Evolutionary conservation across 257 asterid genomes (phyloP), one percentile per base, ranked within the genome.

Genomic region (Nicotiana obtusifolia): DNA sequence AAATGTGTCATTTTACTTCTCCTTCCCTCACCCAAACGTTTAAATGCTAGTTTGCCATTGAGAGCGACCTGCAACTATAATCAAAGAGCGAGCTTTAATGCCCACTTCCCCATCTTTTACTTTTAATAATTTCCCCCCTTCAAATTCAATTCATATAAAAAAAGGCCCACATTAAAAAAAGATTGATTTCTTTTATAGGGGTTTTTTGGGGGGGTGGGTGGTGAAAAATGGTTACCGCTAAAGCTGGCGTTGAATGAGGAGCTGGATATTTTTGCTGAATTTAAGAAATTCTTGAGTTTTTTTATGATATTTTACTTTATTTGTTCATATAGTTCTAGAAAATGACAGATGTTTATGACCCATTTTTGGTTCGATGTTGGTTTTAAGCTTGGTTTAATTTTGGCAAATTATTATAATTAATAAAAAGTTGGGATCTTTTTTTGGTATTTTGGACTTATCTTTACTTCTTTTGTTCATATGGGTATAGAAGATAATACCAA

Each of bases 41-140:
- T 84, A 84, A 84, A 87, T 82, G 89, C 85, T 22, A 60, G 62
- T 56, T 76, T 24, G 83, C 57, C 78, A 80, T 53, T 80, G 89
- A 87, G 13, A 80, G 81, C 82, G 87, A 84, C 87, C 80, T 81
- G 79, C 85, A 80, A 80, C 80, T 30, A 77, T 81, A 66, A 68
- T 80, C 35, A 49, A 61, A 78, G 28, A 37, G 44, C 59, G 68
- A 35, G 49, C 75, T 64, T 78, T 78, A 60, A 37, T 64, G 31
- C 77, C 83, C 84, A 82, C 89, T 81, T 88, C 85, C 89, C 9
- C 44, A 24, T 49, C 24, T 24, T 75, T 75, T 47, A n/a, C 62
- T 75, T 75, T 24, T 75, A 24, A 1, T 13, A 69, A 11, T 41
- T 69, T 44, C 64, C 20, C 52, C 53, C 60, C 28, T 57, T 80